Conservation (phyloP, 345 rosid genomes). For the Corchorus capsularis region DNA sequence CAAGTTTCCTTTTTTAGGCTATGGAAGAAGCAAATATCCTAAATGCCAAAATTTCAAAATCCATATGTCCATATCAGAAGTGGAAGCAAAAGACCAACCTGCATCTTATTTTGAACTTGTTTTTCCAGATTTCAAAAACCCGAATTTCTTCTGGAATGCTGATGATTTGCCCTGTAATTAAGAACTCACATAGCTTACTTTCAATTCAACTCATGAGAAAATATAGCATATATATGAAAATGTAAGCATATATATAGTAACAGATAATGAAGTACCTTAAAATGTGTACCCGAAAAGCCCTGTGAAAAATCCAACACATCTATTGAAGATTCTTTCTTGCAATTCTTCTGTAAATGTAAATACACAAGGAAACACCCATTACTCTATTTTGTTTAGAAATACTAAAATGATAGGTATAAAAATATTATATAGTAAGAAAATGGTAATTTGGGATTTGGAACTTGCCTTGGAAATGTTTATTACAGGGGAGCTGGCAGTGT, state of each 20-base stretch:
- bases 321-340: conserved; percentile 36
- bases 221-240: background rate
- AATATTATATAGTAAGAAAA: background rate
- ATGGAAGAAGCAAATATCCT: background rate
- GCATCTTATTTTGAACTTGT: conserved; percentile 35
- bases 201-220: conserved; percentile 5
- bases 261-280: conserved; percentile 32
- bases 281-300: conserved; percentile 49
- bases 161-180: conserved; percentile 51
- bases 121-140: conserved; percentile 47
- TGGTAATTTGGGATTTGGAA: background rate
- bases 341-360: conserved; percentile 35
- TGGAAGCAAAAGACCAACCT: conserved; percentile 25
- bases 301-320: conserved; percentile 46
- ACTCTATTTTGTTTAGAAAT: conserved; percentile 5
- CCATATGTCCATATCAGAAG: background rate
- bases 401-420: background rate
- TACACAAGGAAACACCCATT: conserved; percentile 22
- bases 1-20: background rate
- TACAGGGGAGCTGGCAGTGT: conserved; percentile 77
- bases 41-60: background rate
- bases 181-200: background rate
- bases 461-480: conserved; percentile 48
- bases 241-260: background rate
- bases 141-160: conserved; percentile 37